A percentile compares a stretch with the other conserved stretches of the same genome.
Conservation (phyloP, 2,329 filamentous ascomycete species). For the Metarhizium brunneum region DNA sequence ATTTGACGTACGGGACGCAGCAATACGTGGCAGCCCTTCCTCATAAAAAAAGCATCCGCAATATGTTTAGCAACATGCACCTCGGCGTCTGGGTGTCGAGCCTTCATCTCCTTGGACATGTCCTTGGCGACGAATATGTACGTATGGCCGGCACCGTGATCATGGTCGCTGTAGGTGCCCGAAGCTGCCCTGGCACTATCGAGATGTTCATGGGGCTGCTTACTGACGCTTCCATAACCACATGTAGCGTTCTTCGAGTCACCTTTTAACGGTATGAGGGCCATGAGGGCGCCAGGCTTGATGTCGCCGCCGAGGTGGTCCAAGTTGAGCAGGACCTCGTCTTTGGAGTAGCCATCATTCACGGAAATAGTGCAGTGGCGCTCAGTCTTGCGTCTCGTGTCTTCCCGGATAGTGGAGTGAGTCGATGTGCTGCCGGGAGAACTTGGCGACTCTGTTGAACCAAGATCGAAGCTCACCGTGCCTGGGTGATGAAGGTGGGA, state of each 20-base stretch:
- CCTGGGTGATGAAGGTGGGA: slow-evolving; percentile 45
- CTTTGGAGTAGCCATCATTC: slow-evolving; percentile 66
- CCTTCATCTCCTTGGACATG: slow-evolving; percentile 58
- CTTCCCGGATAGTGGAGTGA: slow-evolving; percentile 34
- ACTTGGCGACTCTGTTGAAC: slow-evolving; percentile 27
- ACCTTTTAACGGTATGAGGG: slow-evolving; percentile 54
- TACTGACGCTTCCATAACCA: slow-evolving; percentile 21
- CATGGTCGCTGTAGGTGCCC: slow-evolving; percentile 13
- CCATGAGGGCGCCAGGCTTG: slow-evolving; percentile 59
- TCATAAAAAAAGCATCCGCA: slow-evolving; percentile 72
- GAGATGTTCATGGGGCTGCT: slow-evolving; percentile 20
- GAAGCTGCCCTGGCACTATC: slow-evolving; percentile 14
- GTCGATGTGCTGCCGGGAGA: slow-evolving; percentile 42
- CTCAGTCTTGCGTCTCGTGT: slow-evolving; percentile 27
- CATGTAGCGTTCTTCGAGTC: slow-evolving; percentile 30
- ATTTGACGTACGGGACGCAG: slow-evolving; percentile 41
- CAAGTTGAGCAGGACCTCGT: slow-evolving; percentile 73
- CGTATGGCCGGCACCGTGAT: slow-evolving; percentile 23
- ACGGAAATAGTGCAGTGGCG: slow-evolving; percentile 45
- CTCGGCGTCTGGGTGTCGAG: slow-evolving; percentile 54
- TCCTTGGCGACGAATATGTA: slow-evolving; percentile 68
- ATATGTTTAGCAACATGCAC: slow-evolving; percentile 69
- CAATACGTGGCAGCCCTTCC: slow-evolving; percentile 62
- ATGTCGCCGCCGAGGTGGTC: slow-evolving; percentile 58
- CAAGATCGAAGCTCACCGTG: slow-evolving; percentile 35